phyloP scores from a whole-genome alignment of 2,329 filamentous ascomycete species.

The Fusarium nematophilum region DNA sequence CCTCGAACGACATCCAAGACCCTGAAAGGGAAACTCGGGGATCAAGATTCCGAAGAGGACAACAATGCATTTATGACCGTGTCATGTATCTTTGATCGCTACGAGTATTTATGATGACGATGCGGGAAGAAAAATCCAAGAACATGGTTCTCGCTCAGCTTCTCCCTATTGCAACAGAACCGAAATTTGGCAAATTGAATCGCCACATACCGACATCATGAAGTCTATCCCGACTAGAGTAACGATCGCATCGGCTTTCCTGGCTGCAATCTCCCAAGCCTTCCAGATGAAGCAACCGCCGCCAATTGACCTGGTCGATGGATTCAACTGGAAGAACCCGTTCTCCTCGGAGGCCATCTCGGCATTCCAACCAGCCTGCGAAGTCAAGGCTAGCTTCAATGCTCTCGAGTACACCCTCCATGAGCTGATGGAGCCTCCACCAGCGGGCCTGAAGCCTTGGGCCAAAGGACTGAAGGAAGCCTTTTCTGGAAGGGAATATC shows the following conservation, averaged over 20 bases:
- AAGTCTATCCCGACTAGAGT: slow-evolving; percentile 29
- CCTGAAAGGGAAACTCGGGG: slow-evolving; percentile 42
- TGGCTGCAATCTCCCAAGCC: slow-evolving; percentile 38
- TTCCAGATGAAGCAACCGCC: slow-evolving; percentile 44
- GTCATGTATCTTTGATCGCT: slow-evolving; percentile 1
- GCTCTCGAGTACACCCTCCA: slow-evolving; percentile 58
- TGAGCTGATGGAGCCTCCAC: slow-evolving; percentile 53
- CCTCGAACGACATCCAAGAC: slow-evolving; percentile 11
- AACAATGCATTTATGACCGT: slow-evolving; percentile 29
- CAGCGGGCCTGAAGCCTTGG: slow-evolving; percentile 54
- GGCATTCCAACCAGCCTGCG: slow-evolving; percentile 51
- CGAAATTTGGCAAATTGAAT: not conserved
- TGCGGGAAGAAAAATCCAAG: not conserved
- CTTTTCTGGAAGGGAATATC: slow-evolving; percentile 57
- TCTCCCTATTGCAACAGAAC: too few relatives aligned
- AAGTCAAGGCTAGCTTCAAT: slow-evolving; percentile 48
- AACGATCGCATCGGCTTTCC: slow-evolving; percentile 9
- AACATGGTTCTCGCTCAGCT: too few relatives aligned
- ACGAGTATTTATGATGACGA: slow-evolving; percentile 20
- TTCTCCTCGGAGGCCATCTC: slow-evolving; percentile 47
- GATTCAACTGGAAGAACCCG: slow-evolving; percentile 57
- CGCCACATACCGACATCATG: slow-evolving; percentile 30
- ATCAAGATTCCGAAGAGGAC: slow-evolving; percentile 44
- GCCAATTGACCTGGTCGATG: slow-evolving; percentile 49
- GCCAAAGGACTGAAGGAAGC: slow-evolving; percentile 53